A percentile compares a stretch with the other conserved stretches of the same genome.
phyloP scores from a whole-genome alignment of 2,329 filamentous ascomycete species.

The Pochonia chlamydosporia region DNA sequence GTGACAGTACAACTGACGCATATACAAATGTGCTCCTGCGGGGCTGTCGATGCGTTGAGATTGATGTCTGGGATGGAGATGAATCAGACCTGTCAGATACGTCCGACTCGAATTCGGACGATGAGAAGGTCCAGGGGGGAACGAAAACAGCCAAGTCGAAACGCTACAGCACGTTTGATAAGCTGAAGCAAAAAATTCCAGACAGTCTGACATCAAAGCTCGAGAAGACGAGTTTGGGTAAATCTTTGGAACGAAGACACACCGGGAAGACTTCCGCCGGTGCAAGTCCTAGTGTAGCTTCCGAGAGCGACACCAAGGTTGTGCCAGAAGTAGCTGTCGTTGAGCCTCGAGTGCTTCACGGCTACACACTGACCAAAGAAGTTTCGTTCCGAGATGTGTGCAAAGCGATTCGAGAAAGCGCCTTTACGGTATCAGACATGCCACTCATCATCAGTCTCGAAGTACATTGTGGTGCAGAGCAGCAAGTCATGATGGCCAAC shows the following conservation, averaged over 20 bases:
- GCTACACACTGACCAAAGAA: constrained; percentile 85
- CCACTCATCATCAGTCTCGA: constrained; percentile 94
- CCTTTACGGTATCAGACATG: constrained; percentile 68
- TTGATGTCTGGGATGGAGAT: constrained; percentile 91
- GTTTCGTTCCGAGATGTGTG: constrained; percentile 85
- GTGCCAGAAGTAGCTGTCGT: constrained; percentile 26
- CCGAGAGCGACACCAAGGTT: constrained; percentile 11
- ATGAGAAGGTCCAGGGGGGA: constrained; percentile 42
- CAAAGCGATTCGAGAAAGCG: constrained; percentile 69
- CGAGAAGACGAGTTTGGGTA: constrained; percentile 41
- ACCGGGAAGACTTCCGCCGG: constrained; percentile 6
- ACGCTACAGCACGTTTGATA: constrained; percentile 57
- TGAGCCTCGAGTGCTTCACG: constrained; percentile 79
- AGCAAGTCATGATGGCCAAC: constrained; percentile 85
- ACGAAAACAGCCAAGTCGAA: constrained; percentile 39
- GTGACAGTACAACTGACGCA: constrained; percentile 78
- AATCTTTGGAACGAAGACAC: constrained; percentile 30
- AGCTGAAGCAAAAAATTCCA: constrained; percentile 54
- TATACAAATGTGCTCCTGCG: constrained; percentile 80
- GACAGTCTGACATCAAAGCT: constrained; percentile 37
- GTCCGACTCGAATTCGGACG: constrained; percentile 44
- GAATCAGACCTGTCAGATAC: constrained; percentile 60
- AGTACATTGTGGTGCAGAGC: constrained; percentile 73
- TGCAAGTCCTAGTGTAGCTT: constrained; percentile 1
- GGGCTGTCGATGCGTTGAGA: constrained; percentile 86